phyloP scores from a whole-genome alignment of 2,329 filamentous ascomycete genomes.

The Botrytis tulipae region DNA sequence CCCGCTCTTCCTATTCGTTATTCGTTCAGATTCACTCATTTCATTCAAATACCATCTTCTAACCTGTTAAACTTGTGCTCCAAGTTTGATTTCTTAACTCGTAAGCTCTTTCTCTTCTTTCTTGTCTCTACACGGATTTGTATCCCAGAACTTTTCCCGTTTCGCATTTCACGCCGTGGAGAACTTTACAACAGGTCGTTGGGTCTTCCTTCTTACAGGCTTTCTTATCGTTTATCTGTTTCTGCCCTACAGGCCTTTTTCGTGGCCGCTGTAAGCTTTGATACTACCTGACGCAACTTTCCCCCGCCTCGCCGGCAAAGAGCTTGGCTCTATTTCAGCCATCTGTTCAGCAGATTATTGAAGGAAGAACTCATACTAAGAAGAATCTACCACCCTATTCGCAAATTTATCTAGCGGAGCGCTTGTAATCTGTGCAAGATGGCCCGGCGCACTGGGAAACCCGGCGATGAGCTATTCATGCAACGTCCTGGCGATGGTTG shows the following conservation, averaged over 20 bases:
- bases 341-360: conserved; percentile 10
- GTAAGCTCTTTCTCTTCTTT: conserved; percentile 7
- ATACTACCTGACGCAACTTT: conserved; percentile 12
- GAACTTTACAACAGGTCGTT: neutral
- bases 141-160: neutral
- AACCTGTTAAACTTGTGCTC: neutral
- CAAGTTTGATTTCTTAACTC: conserved; percentile 4
- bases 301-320: conserved; percentile 21
- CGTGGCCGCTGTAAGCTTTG: conserved; percentile 8
- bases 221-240: conserved; percentile 18
- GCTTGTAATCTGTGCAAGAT: conserved; percentile 32
- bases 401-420: conserved; percentile 30
- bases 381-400: conserved; percentile 34
- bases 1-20: conserved; percentile 17
- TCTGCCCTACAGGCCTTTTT: conserved; percentile 15
- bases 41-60: conserved; percentile 13
- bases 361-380: conserved; percentile 32
- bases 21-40: conserved; percentile 18
- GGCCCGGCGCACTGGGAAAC: conserved; percentile 55
- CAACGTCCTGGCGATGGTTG: conserved; percentile 45
- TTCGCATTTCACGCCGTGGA: conserved; percentile 2
- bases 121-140: neutral
- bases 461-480: conserved; percentile 83
- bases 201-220: neutral
- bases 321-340: neutral